Conservation (phyloP, 495 filamentous ascomycete species). For the Jackrogersella minutella region DNA sequence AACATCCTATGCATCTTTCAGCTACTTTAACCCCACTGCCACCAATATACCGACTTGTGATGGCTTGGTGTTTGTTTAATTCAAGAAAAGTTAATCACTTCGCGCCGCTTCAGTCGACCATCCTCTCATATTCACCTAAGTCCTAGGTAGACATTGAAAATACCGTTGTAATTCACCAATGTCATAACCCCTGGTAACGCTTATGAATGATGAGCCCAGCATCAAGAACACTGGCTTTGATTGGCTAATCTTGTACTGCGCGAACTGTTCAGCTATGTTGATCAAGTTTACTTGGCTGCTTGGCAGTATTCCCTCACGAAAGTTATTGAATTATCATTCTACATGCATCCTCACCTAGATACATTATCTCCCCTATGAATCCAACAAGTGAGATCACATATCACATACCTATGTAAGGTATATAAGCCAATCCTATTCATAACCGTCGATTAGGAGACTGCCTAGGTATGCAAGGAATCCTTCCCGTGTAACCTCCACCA, state of each 20-base stretch:
- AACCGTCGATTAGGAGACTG: constrained; percentile 14
- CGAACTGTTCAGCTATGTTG: no score
- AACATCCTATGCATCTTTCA: no score
- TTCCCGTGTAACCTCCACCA: constrained; percentile 24
- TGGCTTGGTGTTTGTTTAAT: neutral
- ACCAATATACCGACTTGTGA: no score
- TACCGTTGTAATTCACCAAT: neutral
- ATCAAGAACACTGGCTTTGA: neutral
- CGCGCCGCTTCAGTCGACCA: no score
- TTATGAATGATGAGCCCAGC: neutral
- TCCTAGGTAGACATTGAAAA: no score
- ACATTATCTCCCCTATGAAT: neutral
- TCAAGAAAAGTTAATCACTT: no score
- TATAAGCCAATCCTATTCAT: neutral
- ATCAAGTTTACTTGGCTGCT: neutral
- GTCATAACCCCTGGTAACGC: neutral
- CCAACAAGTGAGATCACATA: neutral
- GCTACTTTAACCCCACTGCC: no score
- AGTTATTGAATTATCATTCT: neutral
- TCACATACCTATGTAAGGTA: no score
- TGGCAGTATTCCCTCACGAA: neutral
- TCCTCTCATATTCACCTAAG: neutral
- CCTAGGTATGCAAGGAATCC: constrained; percentile 18
- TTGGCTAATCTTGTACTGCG: no score
- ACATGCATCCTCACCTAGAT: neutral